Percentiles rank a stretch among this genome's conserved stretches.
Conservation (phyloP, 345 rosid species). For the Salix dunnii region DNA sequence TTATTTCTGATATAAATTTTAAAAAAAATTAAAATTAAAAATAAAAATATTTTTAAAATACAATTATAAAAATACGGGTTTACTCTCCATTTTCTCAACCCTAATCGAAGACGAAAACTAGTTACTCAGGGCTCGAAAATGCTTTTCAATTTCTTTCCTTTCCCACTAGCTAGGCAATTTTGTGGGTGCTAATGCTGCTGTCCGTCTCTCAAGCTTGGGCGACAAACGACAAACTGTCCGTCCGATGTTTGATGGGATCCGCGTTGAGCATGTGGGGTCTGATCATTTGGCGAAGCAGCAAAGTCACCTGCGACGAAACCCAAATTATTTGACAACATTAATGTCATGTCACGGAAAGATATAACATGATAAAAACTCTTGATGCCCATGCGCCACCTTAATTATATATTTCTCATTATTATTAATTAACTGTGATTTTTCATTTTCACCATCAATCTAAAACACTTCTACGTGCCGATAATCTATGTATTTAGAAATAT, state of each 20-base stretch:
- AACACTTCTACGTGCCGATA: too few relatives aligned
- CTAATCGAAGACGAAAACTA: too few relatives aligned
- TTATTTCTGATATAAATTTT: too few relatives aligned
- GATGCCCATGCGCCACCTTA: background rate
- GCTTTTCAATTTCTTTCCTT: background rate
- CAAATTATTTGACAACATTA: background rate
- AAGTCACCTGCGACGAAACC: background rate
- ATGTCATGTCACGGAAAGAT: background rate
- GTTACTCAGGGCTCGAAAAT: background rate
- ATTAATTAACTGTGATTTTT: too few relatives aligned
- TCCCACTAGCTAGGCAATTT: background rate
- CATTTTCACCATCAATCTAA: too few relatives aligned
- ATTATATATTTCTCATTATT: too few relatives aligned
- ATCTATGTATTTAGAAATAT: too few relatives aligned
- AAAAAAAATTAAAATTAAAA: too few relatives aligned
- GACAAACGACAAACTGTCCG: constrained; percentile 20
- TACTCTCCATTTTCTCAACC: too few relatives aligned
- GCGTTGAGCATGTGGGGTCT: background rate
- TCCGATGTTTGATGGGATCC: constrained; percentile 12
- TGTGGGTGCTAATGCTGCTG: background rate
- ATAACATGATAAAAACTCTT: background rate
- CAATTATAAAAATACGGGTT: too few relatives aligned
- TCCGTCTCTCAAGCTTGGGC: constrained; percentile 22
- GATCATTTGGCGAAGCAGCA: background rate
- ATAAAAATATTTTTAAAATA: too few relatives aligned